Percentiles rank a stretch among this genome's conserved stretches.
phyloP scores from a whole-genome alignment of 2,329 filamentous ascomycete species.

The Trichocomaceae sp. region DNA sequence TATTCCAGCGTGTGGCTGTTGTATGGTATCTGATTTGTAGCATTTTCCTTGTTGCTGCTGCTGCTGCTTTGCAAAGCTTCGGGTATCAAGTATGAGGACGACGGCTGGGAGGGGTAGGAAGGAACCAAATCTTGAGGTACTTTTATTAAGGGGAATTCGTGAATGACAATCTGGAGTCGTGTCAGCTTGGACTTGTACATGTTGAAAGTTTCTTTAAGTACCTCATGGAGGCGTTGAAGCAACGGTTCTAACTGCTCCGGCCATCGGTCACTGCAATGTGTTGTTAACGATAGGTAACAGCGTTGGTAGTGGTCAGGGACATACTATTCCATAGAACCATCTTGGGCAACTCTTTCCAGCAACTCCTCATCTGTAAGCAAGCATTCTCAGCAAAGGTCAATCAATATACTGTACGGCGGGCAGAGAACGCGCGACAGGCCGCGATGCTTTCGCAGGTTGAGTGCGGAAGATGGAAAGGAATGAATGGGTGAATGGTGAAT shows the following conservation, averaged over 20 bases:
- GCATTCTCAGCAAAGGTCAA: neutral
- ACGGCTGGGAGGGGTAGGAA: constrained; percentile 26
- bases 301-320: constrained; percentile 16
- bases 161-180: constrained; percentile 58
- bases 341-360: constrained; percentile 50
- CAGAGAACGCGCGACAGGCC: neutral
- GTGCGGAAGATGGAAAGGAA: neutral
- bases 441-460: neutral
- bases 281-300: neutral
- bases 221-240: constrained; percentile 61
- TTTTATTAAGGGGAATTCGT: constrained; percentile 67
- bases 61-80: constrained; percentile 28
- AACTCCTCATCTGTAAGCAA: constrained; percentile 45
- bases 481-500: neutral
- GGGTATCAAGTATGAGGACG: constrained; percentile 21
- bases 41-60: constrained; percentile 36
- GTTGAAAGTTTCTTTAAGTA: constrained; percentile 25
- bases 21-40: constrained; percentile 29
- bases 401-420: neutral
- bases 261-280: constrained; percentile 57
- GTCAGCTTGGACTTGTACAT: neutral
- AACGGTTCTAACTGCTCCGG: constrained; percentile 59
- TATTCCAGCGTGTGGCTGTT: constrained; percentile 24
- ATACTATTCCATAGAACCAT: constrained; percentile 55
- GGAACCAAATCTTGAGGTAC: constrained; percentile 42